Base-by-base conservation (phyloP, 2,329 filamentous ascomycete genomes). In the Stenocarpella maydis region DNA sequence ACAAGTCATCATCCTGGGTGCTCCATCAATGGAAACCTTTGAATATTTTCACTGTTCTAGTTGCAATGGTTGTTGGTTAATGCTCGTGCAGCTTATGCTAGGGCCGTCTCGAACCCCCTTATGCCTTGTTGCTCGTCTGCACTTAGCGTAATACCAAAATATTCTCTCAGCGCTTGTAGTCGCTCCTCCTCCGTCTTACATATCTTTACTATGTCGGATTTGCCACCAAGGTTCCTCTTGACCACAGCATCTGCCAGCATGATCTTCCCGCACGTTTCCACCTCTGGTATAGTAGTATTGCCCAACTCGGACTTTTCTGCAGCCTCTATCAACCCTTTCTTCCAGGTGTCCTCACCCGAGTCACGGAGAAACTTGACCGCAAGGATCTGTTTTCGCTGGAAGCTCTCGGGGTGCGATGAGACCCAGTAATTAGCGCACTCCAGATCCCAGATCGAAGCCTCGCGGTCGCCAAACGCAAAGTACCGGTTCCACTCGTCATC, bases 401-500 rank as follows among this genome's bases (percentile, higher is more conserved):
- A 87, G 68, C 82, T 77, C 76, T 28, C 80, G 78, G 69, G 79
- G 80, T 52, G 82, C 72, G 85, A 87, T 1, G 86, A 87, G 58
- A 77, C 69, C 69, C 69, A 86, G 73, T 82, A 87, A 76, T 88
- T 91, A 81, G 90, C 83, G 10, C 90, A 81, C 50, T 83, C 84
- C 73, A 88, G 92, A 78, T 92, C 90, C 60, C 81, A 78, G 3
- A 83, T 84, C 43, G 87, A 76, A 77, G 91, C 92, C 77, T 92
- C 90, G 19, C 85, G 80, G 71, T 91, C 88, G 1, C 85, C 84
- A 77, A 94, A 94, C 71, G 85, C 87, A 77, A 92, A 93, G 61
- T 83, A 86, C 1, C 86, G 80, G 24, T 84, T 81, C 88, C 90
- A 94, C 3, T 82, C 80, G 54, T 78, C 80, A 1, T 83, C 79